Evolutionary conservation across 2,329 filamentous ascomycete genomes (phyloP).

Genomic region (Thelonectria discophora): DNA sequence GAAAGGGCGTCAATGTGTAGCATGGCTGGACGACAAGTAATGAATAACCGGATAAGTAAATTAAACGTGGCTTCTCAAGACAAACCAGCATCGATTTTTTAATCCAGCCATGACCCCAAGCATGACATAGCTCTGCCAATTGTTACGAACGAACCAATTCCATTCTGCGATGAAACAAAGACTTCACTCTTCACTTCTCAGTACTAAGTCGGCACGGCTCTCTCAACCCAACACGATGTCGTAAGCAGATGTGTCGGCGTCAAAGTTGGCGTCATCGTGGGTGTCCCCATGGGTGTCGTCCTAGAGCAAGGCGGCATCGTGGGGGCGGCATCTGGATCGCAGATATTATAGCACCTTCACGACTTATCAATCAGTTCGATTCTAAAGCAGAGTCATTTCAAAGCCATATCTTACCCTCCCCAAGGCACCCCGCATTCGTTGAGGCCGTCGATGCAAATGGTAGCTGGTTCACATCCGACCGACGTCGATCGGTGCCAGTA

Average conservation of each 20-base stretch:
- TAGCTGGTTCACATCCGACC: constrained; percentile 6
- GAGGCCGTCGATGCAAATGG: constrained; percentile 42
- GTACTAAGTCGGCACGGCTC: no score
- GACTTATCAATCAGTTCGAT: background rate
- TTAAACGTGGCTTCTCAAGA: no score
- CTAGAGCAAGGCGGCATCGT: constrained; percentile 31
- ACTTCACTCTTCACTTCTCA: no score
- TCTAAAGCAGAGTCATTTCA: background rate
- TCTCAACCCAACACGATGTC: background rate
- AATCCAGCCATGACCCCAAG: no score
- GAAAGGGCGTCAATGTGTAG: background rate
- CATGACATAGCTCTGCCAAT: no score
- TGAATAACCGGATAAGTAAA: no score
- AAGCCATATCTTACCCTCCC: constrained; percentile 38
- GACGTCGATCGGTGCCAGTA: constrained; percentile 4
- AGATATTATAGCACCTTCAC: constrained; percentile 45
- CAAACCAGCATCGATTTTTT: no score
- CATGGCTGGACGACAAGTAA: no score
- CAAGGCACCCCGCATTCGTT: constrained; percentile 41
- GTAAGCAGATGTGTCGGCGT: no score
- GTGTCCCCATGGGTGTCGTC: background rate
- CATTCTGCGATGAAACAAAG: no score
- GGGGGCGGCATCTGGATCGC: constrained; percentile 36
- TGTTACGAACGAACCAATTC: no score
- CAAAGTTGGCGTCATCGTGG: background rate